Evolutionary conservation across 495 filamentous ascomycete genomes (phyloP).

Genomic region (Podospora sp.): DNA sequence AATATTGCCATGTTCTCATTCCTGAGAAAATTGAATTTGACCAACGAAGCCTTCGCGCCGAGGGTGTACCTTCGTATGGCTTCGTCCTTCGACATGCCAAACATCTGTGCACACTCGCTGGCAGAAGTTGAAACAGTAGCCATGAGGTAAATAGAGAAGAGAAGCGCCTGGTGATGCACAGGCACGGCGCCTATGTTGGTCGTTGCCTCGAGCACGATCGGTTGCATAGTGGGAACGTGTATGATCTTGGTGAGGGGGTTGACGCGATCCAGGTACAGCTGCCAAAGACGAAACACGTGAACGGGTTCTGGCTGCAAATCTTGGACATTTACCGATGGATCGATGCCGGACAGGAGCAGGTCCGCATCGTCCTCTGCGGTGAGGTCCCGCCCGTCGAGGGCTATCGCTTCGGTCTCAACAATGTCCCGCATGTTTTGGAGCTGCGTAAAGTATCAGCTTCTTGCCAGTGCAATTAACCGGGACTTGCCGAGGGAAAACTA

Average conservation of each 20-base stretch:
- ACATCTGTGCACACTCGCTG: neutral
- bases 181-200: neutral
- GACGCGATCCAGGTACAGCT: neutral
- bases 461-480: no score
- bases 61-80: neutral
- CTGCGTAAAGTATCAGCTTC: neutral
- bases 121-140: neutral
- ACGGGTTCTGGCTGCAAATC: neutral
- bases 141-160: neutral
- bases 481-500: neutral
- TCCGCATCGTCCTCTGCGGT: neutral
- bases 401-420: neutral
- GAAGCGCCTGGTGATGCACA: neutral
- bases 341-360: neutral
- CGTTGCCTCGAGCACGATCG: neutral
- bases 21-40: neutral
- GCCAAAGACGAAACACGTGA: neutral
- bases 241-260: neutral
- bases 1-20: neutral
- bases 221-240: neutral
- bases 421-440: neutral
- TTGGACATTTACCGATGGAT: neutral
- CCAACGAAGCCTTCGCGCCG: neutral
- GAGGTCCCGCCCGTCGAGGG: neutral
- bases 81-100: neutral